Conservation (phyloP, 2,329 filamentous ascomycete species). For the Acrocalymma vagum region DNA sequence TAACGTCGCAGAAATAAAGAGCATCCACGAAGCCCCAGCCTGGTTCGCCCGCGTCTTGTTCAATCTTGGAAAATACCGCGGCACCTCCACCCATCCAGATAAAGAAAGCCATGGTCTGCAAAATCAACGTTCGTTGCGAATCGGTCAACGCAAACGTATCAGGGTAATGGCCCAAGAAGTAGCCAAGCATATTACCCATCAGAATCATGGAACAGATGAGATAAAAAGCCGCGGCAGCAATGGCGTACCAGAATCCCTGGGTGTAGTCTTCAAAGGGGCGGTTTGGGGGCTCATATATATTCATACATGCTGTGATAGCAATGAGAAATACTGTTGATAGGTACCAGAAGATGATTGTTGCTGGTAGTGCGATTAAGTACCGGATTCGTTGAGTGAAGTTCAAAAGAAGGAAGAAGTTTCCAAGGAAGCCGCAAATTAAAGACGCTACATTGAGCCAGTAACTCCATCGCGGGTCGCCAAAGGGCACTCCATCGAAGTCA, state of each 20-base stretch:
- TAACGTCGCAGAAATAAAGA: slow-evolving; percentile 56
- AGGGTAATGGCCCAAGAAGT: slow-evolving; percentile 76
- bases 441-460: slow-evolving; percentile 80
- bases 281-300: slow-evolving; percentile 65
- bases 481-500: slow-evolving; percentile 64
- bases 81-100: slow-evolving; percentile 82
- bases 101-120: slow-evolving; percentile 88
- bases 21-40: slow-evolving; percentile 80
- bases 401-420: slow-evolving; percentile 82
- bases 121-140: slow-evolving; percentile 85
- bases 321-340: slow-evolving; percentile 70
- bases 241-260: slow-evolving; percentile 86
- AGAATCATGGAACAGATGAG: slow-evolving; percentile 80
- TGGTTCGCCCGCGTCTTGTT: slow-evolving; percentile 53
- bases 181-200: slow-evolving; percentile 81
- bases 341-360: slow-evolving; percentile 84
- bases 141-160: slow-evolving; percentile 81
- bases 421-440: slow-evolving; percentile 76
- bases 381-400: slow-evolving; percentile 85
- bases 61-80: slow-evolving; percentile 75
- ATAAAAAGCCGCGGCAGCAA: slow-evolving; percentile 82
- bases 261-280: slow-evolving; percentile 67
- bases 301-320: slow-evolving; percentile 71
- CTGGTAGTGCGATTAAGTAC: slow-evolving; percentile 82
- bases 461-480: slow-evolving; percentile 77